Evolutionary conservation across 352 stramenopile genomes (phyloP).

Genomic region (Pythium oligandrum): DNA sequence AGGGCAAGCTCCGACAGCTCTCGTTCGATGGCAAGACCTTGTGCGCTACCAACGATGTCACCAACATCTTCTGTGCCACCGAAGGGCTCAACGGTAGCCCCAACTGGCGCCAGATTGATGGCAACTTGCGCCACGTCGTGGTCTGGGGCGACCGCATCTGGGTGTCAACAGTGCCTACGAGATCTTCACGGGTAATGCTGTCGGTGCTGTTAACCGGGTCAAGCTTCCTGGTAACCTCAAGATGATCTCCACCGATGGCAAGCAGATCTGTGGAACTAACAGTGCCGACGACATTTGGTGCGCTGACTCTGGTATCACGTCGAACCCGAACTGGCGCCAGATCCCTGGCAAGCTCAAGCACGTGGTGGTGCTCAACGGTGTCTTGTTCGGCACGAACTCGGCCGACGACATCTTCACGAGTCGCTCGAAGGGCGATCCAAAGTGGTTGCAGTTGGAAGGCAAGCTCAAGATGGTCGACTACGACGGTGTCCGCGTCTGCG

Average conservation of each 20-base stretch:
- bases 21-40: conserved; percentile 18
- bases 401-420: conserved; percentile 17
- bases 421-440: conserved; percentile 13
- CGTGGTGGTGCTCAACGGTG: conserved; percentile 24
- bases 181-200: conserved; percentile 11
- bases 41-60: conserved; percentile 7
- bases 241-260: conserved; percentile 24
- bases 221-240: conserved; percentile 14
- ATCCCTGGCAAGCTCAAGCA: conserved; percentile 19
- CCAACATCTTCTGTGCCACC: conserved; percentile 17
- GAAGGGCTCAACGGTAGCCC: conserved; percentile 12
- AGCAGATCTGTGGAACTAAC: conserved; percentile 22
- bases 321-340: conserved; percentile 17
- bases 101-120: conserved; percentile 17
- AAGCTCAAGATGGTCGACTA: conserved; percentile 22
- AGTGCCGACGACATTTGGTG: conserved; percentile 19
- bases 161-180: conserved; percentile 17
- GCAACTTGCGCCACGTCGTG: conserved; percentile 17
- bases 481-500: conserved; percentile 21
- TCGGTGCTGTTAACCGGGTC: conserved; percentile 7
- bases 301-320: conserved; percentile 16
- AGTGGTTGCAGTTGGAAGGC: conserved; percentile 17
- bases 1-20: conserved; percentile 12
- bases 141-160: conserved; percentile 21
- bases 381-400: conserved; percentile 18